A percentile compares a stretch with the other conserved stretches of the same genome.
These are phyloP conservation scores for Pseudogymnoascus pannorum DNA, from an alignment of 2,329 filamentous ascomycete species.

Conservation along the genomic window DNA sequence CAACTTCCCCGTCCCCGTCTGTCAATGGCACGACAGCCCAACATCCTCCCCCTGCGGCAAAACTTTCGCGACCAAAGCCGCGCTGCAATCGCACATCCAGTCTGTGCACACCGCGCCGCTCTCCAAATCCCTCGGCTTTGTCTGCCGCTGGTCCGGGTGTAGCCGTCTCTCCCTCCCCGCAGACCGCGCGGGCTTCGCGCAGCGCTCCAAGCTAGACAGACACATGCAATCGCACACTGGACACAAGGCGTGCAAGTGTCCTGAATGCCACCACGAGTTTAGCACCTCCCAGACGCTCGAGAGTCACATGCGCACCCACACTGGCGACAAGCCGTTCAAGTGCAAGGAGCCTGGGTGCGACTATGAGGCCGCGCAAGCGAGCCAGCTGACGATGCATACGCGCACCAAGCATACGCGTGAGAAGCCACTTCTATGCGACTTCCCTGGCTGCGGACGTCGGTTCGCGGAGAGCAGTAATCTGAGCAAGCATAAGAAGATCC, in stretches of 20 bases:
- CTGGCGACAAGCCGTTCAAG: slow-evolving; percentile 55
- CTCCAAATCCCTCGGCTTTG: slow-evolving; percentile 41
- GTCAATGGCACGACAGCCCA: background rate
- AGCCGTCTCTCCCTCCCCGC: slow-evolving; percentile 31
- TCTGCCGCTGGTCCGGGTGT: slow-evolving; percentile 52
- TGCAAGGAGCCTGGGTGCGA: slow-evolving; percentile 33
- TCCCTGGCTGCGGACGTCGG: slow-evolving; percentile 42
- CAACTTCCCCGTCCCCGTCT: background rate
- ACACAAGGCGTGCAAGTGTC: slow-evolving; percentile 55
- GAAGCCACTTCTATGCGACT: slow-evolving; percentile 52
- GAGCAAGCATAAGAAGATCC: slow-evolving; percentile 57
- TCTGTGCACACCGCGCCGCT: slow-evolving; percentile 41
- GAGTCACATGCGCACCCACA: slow-evolving; percentile 61
- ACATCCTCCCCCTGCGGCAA: background rate
- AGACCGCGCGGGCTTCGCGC: slow-evolving; percentile 43
- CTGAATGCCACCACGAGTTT: slow-evolving; percentile 48
- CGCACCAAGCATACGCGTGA: slow-evolving; percentile 55
- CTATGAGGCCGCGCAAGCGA: slow-evolving; percentile 7
- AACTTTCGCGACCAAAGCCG: slow-evolving; percentile 28
- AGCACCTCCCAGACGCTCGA: slow-evolving; percentile 61
- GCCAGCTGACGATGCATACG: slow-evolving; percentile 48
- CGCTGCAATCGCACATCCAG: slow-evolving; percentile 50
- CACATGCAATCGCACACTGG: slow-evolving; percentile 57
- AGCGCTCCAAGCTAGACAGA: slow-evolving; percentile 56
- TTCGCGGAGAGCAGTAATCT: slow-evolving; percentile 62